These are phyloP conservation scores for Epichloe hybrida DNA, from an alignment of 2,329 filamentous ascomycete genomes.

Conservation along the genomic window DNA sequence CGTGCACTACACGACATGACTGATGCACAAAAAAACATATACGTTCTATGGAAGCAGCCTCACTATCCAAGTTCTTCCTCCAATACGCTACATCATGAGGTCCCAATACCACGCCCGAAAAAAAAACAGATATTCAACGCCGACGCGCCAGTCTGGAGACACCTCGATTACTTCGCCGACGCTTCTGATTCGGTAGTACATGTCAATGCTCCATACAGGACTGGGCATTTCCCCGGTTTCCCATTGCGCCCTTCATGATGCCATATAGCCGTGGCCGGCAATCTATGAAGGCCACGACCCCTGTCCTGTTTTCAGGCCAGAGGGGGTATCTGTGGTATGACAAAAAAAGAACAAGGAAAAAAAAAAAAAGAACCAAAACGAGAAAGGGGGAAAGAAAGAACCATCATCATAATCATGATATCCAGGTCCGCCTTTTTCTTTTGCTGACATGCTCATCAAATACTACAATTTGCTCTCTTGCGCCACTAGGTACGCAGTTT, in stretches of 20 bases:
- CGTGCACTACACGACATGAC: too few species aligned
- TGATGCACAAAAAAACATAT: too few species aligned
- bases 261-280: neutral
- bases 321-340: constrained; percentile 6
- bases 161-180: neutral
- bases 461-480: constrained; percentile 12
- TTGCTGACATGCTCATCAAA: constrained; percentile 5
- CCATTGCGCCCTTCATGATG: constrained; percentile 3
- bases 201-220: constrained; percentile 2
- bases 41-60: too few species aligned
- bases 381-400: neutral
- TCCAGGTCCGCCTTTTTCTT: neutral
- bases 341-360: neutral
- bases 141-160: constrained; percentile 2
- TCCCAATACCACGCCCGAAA: neutral
- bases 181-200: neutral
- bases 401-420: neutral
- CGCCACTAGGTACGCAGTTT: neutral
- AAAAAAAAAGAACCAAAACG: neutral
- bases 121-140: neutral
- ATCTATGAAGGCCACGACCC: constrained; percentile 3
- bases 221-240: constrained; percentile 2
- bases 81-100: neutral
- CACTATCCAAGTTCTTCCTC: neutral
- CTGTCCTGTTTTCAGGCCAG: neutral